Conservation (phyloP, 2,329 filamentous ascomycete genomes). For the Fusarium sp. region DNA sequence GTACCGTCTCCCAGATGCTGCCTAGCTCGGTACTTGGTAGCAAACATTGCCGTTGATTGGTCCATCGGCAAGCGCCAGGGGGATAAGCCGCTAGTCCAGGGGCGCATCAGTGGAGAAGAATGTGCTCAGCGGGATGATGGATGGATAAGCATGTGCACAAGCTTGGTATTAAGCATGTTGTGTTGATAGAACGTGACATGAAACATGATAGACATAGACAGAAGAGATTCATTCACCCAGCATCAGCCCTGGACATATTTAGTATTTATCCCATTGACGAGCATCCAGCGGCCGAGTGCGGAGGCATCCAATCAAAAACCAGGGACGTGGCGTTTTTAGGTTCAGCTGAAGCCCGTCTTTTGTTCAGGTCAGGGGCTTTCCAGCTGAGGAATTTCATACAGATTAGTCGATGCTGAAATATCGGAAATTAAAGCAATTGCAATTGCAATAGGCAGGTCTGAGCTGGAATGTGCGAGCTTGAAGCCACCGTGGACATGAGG, state of each 20-base stretch:
- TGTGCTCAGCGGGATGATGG: background rate
- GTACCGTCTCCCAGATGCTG: background rate
- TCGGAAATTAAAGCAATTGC: background rate
- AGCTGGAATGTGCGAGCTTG: background rate
- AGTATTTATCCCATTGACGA: no score
- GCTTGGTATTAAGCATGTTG: no score
- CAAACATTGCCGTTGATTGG: background rate
- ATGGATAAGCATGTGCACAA: no score
- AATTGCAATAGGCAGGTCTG: no score
- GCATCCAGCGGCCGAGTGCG: no score
- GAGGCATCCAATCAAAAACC: constrained; percentile 22
- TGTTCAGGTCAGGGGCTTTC: background rate
- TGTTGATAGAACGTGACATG: no score
- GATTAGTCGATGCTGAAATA: background rate
- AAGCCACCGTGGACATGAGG: background rate
- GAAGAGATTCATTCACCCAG: background rate
- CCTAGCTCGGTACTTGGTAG: background rate
- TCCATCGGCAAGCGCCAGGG: background rate
- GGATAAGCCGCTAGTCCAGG: background rate
- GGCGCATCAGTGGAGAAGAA: background rate
- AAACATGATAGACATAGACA: no score
- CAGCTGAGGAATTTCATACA: no score
- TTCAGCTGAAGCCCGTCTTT: constrained; percentile 19
- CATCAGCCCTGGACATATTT: background rate
- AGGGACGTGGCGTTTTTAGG: constrained; percentile 30